These are phyloP conservation scores for Bretschneidera sinensis DNA, from an alignment of 345 rosid species.

Conservation along the genomic window DNA sequence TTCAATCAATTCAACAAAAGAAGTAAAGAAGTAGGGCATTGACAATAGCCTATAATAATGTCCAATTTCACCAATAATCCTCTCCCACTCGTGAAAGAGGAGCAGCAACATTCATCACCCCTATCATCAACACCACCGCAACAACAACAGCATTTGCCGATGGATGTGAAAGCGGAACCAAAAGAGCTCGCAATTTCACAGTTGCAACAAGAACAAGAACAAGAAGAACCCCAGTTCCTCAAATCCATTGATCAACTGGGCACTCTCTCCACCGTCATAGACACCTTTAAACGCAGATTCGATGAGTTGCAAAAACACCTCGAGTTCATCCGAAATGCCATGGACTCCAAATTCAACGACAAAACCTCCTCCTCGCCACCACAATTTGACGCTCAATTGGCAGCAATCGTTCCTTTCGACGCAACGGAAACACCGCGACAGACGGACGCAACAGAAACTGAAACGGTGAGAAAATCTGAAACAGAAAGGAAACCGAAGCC, in stretches of 20 bases:
- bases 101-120: neutral
- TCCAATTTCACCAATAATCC: neutral
- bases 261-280: constrained; percentile 33
- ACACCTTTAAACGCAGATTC: constrained; percentile 37
- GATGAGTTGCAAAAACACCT: constrained; percentile 53
- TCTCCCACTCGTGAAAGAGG: constrained; percentile 1
- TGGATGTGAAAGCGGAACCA: neutral
- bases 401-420: neutral
- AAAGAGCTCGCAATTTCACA: neutral
- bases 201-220: constrained; percentile 2
- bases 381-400: neutral
- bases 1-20: too few species aligned
- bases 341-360: constrained; percentile 34
- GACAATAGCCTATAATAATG: too few species aligned
- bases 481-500: constrained; percentile 2
- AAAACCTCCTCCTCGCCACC: neutral
- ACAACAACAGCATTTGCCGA: neutral
- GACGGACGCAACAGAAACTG: neutral
- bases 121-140: constrained; percentile 3
- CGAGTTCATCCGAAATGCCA: constrained; percentile 34
- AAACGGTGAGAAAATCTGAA: constrained; percentile 10
- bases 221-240: constrained; percentile 21
- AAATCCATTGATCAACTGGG: constrained; percentile 35
- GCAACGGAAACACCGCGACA: neutral
- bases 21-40: too few species aligned